Conservation (phyloP, 2,329 filamentous ascomycete genomes). For the Trichophyton rubrum region DNA sequence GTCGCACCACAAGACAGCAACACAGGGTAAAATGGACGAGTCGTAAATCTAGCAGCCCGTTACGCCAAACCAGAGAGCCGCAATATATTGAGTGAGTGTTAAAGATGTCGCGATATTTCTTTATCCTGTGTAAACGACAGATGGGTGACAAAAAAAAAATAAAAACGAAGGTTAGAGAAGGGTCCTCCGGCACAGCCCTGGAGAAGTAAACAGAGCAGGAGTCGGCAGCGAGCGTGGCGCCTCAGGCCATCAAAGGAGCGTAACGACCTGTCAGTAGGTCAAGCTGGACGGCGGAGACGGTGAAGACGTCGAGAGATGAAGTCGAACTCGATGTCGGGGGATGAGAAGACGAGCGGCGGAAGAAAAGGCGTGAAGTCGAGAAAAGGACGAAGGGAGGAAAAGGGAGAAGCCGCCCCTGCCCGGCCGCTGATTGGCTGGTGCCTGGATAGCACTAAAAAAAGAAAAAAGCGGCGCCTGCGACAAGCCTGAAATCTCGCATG, state of each 20-base stretch:
- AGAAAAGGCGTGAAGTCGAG: neutral
- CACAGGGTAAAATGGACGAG: neutral
- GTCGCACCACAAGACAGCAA: neutral
- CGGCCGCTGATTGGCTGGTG: neutral
- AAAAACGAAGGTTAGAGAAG: neutral
- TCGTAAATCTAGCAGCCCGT: neutral
- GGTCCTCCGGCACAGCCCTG: constrained; percentile 3
- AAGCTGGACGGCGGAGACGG: too few relatives aligned
- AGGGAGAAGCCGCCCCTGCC: neutral
- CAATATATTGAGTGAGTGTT: neutral
- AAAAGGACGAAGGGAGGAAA: constrained; percentile 12
- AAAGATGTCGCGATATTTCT: neutral
- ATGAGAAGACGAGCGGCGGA: neutral
- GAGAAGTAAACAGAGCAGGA: neutral
- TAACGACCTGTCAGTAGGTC: neutral
- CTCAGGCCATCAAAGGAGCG: constrained; percentile 1
- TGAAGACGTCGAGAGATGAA: neutral
- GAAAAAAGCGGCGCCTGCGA: neutral
- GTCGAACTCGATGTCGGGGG: neutral
- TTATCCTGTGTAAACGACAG: neutral
- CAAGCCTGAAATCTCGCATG: neutral
- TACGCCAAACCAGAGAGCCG: neutral
- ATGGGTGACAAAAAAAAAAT: neutral
- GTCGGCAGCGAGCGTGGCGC: neutral
- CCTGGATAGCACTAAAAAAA: neutral